Evolutionary conservation across 2,329 filamentous ascomycete genomes (phyloP), one percentile per base, ranked within the genome.

Genomic region (Camillea tinctor): DNA sequence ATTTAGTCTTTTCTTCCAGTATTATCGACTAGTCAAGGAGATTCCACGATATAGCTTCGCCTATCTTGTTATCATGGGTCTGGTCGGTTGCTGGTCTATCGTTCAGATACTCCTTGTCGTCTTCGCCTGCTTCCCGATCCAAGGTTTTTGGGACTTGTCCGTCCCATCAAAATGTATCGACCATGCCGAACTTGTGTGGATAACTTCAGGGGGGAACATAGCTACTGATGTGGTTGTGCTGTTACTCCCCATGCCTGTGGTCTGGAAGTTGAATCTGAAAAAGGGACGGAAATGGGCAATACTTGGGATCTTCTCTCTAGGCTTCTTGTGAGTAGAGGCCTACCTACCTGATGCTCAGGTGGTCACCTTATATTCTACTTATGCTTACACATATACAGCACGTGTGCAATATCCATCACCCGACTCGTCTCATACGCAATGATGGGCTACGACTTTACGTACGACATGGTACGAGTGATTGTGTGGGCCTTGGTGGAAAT

Each of bases 1-100:
- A 57, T 61, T 67, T 55, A 66, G 61, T 52, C 54, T 69, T 22
- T 68, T 69, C 60, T 64, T 68, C 60, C 66, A 68, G 52, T 69
- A 69, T 36, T 69, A 67, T 54, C 62, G 64, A 30, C 50, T 69
- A 50, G 62, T 69, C 17, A 61, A 65, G 52, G 60, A 68, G 49
- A 56, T 67, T 8, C 60, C 64, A 1, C 58, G 57, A 13, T 69
- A 68, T 24, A 57, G 61, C 21, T 6, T 58, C 20, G 58, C 63
- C 15, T 69, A 65, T 49, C 52, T 68, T 24, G 15, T 11, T 3
- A 54, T 61, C 6, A 66, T 66, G 60, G 54, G 51, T 15, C 2
- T 66, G 1, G 63, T 69, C 26, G 56, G 59, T 11, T 57, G 58
- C 44, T 69, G 67, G 67, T 56, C 66, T 48, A 52, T 67, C 24